phyloP scores from a whole-genome alignment of 2,329 filamentous ascomycete genomes.

The Nothomitra cinnamomea region DNA sequence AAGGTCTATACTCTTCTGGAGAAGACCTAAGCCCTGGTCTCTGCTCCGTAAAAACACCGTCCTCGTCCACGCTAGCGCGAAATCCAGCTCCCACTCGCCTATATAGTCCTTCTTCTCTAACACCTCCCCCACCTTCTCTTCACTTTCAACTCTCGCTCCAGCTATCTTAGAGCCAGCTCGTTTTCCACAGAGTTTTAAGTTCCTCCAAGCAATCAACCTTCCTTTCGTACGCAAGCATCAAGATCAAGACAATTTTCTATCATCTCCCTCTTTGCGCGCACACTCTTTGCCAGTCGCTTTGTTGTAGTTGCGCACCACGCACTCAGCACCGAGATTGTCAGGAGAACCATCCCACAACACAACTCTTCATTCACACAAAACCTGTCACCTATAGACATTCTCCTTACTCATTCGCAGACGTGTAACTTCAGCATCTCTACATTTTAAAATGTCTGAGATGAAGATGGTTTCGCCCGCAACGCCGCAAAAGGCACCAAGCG shows the following conservation, averaged over 20 bases:
- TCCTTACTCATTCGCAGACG: not conserved
- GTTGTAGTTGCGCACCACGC: not conserved
- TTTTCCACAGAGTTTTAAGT: not conserved
- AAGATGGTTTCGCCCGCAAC: not conserved
- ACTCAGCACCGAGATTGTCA: not conserved
- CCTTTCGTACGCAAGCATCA: not conserved
- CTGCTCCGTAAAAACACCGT: not conserved
- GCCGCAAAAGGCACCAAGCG: not conserved
- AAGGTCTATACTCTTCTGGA: not conserved
- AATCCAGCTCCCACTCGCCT: not conserved
- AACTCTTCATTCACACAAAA: not conserved
- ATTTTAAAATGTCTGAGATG: constrained; percentile 1
- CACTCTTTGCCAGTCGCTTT: not conserved
- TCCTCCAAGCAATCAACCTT: constrained; percentile 1
- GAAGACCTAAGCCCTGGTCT: not conserved
- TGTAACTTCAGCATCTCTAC: not conserved
- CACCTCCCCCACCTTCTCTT: constrained; percentile 2
- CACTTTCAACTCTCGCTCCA: constrained; percentile 3
- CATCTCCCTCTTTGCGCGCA: not conserved
- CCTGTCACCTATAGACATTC: not conserved
- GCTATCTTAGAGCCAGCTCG: not conserved
- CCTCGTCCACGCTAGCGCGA: not conserved
- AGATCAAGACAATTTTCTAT: not conserved
- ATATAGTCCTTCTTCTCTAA: constrained; percentile 1
- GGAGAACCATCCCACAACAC: not conserved